phyloP scores from a whole-genome alignment of 108 stramenopile species.

The Licmophora abbreviata region DNA sequence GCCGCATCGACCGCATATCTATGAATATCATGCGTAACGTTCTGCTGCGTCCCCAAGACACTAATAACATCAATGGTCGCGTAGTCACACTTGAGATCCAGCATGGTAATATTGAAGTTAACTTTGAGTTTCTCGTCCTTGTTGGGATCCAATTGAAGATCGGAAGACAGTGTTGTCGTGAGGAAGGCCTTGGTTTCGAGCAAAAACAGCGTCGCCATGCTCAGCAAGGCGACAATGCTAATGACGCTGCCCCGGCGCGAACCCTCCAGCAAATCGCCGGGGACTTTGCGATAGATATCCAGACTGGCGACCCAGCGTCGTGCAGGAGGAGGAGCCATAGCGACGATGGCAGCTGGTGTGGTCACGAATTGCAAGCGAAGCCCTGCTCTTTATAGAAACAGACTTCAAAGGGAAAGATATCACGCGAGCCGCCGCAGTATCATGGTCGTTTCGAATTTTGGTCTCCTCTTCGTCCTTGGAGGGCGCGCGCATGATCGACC shows the following conservation, averaged over 20 bases:
- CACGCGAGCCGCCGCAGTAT: too few relatives aligned
- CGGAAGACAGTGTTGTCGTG: constrained; percentile 36
- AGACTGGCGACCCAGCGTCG: constrained; percentile 38
- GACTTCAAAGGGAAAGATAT: too few relatives aligned
- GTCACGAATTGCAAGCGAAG: too few relatives aligned
- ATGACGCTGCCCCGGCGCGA: constrained; percentile 54
- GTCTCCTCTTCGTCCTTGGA: too few relatives aligned
- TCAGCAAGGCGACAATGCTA: constrained; percentile 46
- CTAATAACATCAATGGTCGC: constrained; percentile 74
- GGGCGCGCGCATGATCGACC: too few relatives aligned
- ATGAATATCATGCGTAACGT: constrained; percentile 72
- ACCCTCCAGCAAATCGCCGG: constrained; percentile 77
- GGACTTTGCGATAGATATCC: constrained; percentile 87
- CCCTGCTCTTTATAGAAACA: too few relatives aligned
- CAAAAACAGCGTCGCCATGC: constrained; percentile 70
- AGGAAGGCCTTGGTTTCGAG: constrained; percentile 85
- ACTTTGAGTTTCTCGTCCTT: constrained; percentile 50
- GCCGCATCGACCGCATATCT: background rate
- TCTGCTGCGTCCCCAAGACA: constrained; percentile 83
- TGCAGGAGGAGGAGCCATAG: too few relatives aligned
- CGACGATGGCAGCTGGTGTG: too few relatives aligned
- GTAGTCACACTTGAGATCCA: constrained; percentile 84
- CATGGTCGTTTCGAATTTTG: too few relatives aligned
- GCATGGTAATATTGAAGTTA: constrained; percentile 92
- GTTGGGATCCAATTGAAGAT: constrained; percentile 70